Base-by-base conservation (phyloP, 2,329 filamentous ascomycete genomes). In the Zymoseptoria pseudotritici region DNA sequence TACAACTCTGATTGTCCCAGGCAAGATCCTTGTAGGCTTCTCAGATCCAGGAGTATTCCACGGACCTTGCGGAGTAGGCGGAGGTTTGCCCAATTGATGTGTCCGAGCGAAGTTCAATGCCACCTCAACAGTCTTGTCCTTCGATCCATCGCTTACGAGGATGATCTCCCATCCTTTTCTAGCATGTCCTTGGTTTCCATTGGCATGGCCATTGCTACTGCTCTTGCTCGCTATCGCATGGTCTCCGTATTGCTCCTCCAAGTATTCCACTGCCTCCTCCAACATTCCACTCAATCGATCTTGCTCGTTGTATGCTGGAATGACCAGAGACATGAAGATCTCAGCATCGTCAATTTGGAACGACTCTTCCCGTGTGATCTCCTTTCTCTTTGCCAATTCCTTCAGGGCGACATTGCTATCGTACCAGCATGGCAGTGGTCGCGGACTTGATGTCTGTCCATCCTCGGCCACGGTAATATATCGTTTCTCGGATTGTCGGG, bases 291-390 rank as follows among this genome's bases (percentile, higher is more conserved):
- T 81, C 53, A 99, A 82, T 29, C 94, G 86, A 60, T 89, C 82
- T 72, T 93, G 88, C 72, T 99, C 94, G 67, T 99, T 99, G 81
- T 91, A 99, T 9, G 94, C 94, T 0, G 94, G 94, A 51, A 99
- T 87, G 0, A 99, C 91, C 7, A 97, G 86, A 57, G 89, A 94
- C 79, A 99, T 86, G 72, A 88, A 89, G n/a, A 97, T 76, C 63
- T 92, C 86, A 13, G 91, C 83, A 1, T 86, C 82, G 64, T 91
- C 88, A 58, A 95, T 88, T 52, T 79, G 75, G 66, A 84, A 81
- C 17, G 80, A 74, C 64, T 85, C 79, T 49, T 70, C 67, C 58
- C 70, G 65, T 7, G 70, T 57, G 29, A 71, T 70, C 22, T 63
- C 63, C 42, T 66, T 64, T 54, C 70, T 68, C 53, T 72, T 70